phyloP scores from a whole-genome alignment of 2,329 filamentous ascomycete species.

The Corynespora cassiicola region DNA sequence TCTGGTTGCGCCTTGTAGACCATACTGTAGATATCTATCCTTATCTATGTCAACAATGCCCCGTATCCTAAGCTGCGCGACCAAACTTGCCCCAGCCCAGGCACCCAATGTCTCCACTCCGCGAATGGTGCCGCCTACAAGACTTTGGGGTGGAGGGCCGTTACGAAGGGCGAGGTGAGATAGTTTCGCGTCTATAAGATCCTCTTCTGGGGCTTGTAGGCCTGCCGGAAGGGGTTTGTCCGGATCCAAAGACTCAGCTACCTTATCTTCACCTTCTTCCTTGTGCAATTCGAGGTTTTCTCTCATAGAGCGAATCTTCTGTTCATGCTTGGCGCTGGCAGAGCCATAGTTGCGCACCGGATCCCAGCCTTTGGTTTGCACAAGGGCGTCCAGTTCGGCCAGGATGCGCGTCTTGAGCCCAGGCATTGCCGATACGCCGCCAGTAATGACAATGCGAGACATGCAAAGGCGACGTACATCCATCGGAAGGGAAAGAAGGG shows the following conservation, averaged over 20 bases:
- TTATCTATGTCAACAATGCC: slow-evolving; percentile 74
- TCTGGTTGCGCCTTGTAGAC: slow-evolving; percentile 66
- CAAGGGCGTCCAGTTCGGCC: slow-evolving; percentile 72
- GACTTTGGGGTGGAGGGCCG: slow-evolving; percentile 38
- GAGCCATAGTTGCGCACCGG: slow-evolving; percentile 73
- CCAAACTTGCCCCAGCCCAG: slow-evolving; percentile 76
- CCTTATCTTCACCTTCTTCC: slow-evolving; percentile 30
- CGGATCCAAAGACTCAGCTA: slow-evolving; percentile 24
- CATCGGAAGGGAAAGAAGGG: slow-evolving; percentile 76
- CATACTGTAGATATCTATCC: slow-evolving; percentile 74
- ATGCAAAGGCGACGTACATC: slow-evolving; percentile 87
- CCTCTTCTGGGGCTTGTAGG: slow-evolving; percentile 56
- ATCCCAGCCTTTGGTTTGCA: slow-evolving; percentile 77
- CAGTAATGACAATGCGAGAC: slow-evolving; percentile 85
- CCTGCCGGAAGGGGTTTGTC: slow-evolving; percentile 40
- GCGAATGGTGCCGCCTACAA: slow-evolving; percentile 66
- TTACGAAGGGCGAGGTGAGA: slow-evolving; percentile 55
- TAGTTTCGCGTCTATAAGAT: slow-evolving; percentile 66
- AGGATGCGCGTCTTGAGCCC: slow-evolving; percentile 81
- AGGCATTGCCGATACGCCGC: slow-evolving; percentile 78
- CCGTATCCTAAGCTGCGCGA: slow-evolving; percentile 71
- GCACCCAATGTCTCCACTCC: slow-evolving; percentile 73
- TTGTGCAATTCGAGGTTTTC: slow-evolving; percentile 26
- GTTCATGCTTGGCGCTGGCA: slow-evolving; percentile 47
- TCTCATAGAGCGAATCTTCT: slow-evolving; percentile 26